A percentile compares a stretch with the other conserved stretches of the same genome.
These are phyloP conservation scores for Escallonia herrerae DNA, from an alignment of 129 eudicot species.

Conservation along the genomic window DNA sequence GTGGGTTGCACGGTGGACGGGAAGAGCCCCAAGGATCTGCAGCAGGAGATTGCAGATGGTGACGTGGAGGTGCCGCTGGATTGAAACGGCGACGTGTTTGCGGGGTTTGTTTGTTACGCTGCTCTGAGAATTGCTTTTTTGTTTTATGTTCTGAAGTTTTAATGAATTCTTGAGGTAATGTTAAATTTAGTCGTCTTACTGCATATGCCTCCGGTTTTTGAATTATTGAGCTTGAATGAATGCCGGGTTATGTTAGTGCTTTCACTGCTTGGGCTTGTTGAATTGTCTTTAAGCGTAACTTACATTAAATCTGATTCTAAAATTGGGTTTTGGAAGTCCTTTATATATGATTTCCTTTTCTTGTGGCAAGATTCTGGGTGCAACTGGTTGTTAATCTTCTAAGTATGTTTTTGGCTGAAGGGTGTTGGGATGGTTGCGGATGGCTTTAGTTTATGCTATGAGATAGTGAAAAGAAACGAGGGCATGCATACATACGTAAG, in stretches of 20 bases:
- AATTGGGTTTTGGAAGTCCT: too few relatives aligned
- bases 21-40: constrained; percentile 62
- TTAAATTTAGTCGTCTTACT: neutral
- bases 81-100: constrained; percentile 2
- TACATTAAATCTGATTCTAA: too few relatives aligned
- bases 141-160: neutral
- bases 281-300: too few relatives aligned
- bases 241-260: neutral
- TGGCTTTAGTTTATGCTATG: too few relatives aligned
- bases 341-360: too few relatives aligned
- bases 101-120: neutral
- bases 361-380: too few relatives aligned
- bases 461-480: too few relatives aligned
- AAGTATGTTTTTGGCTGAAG: too few relatives aligned
- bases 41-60: constrained; percentile 54
- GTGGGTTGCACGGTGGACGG: constrained; percentile 76
- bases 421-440: too few relatives aligned
- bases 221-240: neutral
- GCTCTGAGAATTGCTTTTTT: neutral
- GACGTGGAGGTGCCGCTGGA: constrained; percentile 58
- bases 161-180: neutral
- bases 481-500: too few relatives aligned
- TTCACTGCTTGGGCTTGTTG: neutral
- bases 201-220: neutral
- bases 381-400: too few relatives aligned